Conservation (phyloP, 1,284 basidiomycete genomes). For the Malassezia yamatoensis region DNA sequence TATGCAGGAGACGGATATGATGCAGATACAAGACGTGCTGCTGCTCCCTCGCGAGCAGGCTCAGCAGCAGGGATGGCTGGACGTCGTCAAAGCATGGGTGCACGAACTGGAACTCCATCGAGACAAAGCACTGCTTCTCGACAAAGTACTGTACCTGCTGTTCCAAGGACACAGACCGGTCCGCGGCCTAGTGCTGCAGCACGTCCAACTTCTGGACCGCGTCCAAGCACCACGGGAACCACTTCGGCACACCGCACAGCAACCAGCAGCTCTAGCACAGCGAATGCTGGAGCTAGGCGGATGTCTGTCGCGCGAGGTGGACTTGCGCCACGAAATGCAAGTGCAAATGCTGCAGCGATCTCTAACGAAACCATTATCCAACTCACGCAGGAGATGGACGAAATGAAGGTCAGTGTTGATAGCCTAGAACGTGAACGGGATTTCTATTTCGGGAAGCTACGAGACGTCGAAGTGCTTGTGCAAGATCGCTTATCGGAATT, state of each 20-base stretch:
- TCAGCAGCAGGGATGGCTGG: slow-evolving; percentile 7
- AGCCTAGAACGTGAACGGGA: slow-evolving; percentile 79
- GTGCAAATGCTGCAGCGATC: slow-evolving; percentile 12
- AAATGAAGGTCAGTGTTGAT: slow-evolving; percentile 72
- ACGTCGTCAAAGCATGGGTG: slow-evolving; percentile 2
- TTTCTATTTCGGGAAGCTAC: slow-evolving; percentile 84
- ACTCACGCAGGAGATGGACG: slow-evolving; percentile 68
- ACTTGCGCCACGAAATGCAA: background rate
- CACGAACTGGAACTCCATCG: background rate
- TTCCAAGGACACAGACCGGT: background rate
- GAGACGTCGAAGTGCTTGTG: slow-evolving; percentile 83
- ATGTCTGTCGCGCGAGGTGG: slow-evolving; percentile 13
- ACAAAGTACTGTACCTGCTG: background rate
- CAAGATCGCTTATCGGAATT: slow-evolving; percentile 47
- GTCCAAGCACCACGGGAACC: background rate
- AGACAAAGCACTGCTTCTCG: background rate
- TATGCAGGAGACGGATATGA: slow-evolving; percentile 79
- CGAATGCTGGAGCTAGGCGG: background rate
- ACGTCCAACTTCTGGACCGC: background rate
- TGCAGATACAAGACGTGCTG: slow-evolving; percentile 61
- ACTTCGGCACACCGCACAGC: background rate
- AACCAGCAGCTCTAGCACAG: background rate
- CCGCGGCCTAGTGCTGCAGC: slow-evolving; percentile 4
- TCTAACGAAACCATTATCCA: slow-evolving; percentile 53
- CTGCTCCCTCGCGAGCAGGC: slow-evolving; percentile 27